Conservation (phyloP, 768 basidiomycete genomes). For the Pleurotus platypus region DNA sequence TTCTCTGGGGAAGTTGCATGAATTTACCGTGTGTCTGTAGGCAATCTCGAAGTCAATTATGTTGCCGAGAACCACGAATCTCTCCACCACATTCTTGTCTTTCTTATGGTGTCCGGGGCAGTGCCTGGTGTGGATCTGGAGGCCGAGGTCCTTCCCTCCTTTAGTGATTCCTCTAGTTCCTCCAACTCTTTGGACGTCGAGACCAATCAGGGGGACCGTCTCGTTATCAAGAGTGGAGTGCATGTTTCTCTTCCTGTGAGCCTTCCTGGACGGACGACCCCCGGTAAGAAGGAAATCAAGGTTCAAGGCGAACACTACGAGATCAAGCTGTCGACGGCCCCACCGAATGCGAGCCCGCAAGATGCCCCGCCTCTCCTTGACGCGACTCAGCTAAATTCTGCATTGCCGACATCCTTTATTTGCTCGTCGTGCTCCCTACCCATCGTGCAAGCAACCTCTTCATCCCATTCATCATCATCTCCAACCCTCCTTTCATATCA, state of each 20-base stretch:
- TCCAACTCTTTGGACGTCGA: neutral
- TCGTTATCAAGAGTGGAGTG: constrained; percentile 60
- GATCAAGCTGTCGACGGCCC: constrained; percentile 54
- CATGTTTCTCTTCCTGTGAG: constrained; percentile 54
- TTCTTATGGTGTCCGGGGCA: constrained; percentile 55
- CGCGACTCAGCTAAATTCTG: constrained; percentile 55
- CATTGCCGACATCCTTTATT: constrained; percentile 62
- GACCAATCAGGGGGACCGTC: constrained; percentile 42
- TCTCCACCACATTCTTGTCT: constrained; percentile 74
- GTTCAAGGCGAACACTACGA: constrained; percentile 63
- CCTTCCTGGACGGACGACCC: constrained; percentile 51
- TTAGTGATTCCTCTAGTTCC: constrained; percentile 27
- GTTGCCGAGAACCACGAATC: constrained; percentile 83
- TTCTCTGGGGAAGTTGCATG: neutral
- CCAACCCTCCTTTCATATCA: constrained; percentile 52
- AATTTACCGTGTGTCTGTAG: constrained; percentile 10
- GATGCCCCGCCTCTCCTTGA: constrained; percentile 57
- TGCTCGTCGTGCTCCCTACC: constrained; percentile 81
- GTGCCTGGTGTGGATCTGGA: constrained; percentile 50
- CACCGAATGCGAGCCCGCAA: constrained; percentile 16
- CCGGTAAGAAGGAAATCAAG: constrained; percentile 60
- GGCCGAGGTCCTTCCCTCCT: constrained; percentile 61
- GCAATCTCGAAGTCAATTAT: constrained; percentile 44
- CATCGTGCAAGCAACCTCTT: constrained; percentile 44
- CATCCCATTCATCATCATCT: neutral